A percentile compares a stretch with the other conserved stretches of the same genome.
phyloP scores from a whole-genome alignment of 306 rosid genomes.

The Trifolium dubium region DNA sequence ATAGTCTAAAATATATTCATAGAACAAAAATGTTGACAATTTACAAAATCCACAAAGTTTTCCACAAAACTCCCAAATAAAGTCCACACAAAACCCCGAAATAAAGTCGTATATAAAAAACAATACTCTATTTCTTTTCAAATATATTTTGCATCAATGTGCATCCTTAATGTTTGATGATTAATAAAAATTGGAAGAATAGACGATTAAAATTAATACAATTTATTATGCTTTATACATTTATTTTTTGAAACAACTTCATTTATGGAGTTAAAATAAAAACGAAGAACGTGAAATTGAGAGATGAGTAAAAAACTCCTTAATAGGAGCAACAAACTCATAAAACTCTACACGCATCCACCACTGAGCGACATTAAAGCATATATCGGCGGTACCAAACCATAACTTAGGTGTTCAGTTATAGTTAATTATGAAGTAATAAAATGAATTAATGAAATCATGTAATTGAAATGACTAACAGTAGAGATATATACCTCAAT shows the following conservation, averaged over 20 bases:
- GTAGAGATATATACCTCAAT: conserved; percentile 60
- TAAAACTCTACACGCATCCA: not conserved
- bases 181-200: not conserved
- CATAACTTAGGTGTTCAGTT: conserved; percentile 41
- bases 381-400: not conserved
- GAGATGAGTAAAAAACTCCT: not conserved
- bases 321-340: not conserved
- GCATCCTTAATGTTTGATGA: not conserved
- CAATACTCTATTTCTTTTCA: not conserved
- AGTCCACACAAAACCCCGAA: not conserved
- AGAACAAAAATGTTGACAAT: too few species aligned
- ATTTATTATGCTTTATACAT: too few species aligned
- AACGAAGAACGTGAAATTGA: too few species aligned
- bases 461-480: not conserved
- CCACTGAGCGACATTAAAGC: not conserved
- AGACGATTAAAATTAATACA: too few species aligned
- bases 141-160: not conserved
- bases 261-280: too few species aligned
- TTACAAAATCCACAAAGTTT: too few species aligned
- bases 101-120: not conserved
- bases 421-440: not conserved
- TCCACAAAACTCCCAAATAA: not conserved
- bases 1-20: too few species aligned
- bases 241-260: not conserved
- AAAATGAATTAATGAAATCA: not conserved